Evolutionary conservation across 2,329 filamentous ascomycete genomes (phyloP).

Genomic region (Aspergillus unguis): DNA sequence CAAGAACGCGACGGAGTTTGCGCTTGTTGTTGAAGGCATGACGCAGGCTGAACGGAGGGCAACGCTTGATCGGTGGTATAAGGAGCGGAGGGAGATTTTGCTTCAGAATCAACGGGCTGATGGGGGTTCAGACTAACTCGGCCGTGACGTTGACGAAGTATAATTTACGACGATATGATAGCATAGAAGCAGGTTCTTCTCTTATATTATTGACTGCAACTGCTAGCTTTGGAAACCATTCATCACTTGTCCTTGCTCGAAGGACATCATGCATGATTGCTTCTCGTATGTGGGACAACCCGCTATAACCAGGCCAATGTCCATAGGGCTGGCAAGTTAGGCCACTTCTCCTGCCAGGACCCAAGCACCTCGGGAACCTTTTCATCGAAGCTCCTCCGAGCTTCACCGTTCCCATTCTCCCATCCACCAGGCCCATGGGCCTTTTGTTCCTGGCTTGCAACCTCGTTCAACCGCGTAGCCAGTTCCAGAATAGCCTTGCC

Average conservation of each 20-base stretch:
- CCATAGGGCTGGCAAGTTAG: slow-evolving; percentile 86
- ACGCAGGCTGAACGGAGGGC: slow-evolving; percentile 76
- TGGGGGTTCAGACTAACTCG: background rate
- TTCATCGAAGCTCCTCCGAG: slow-evolving; percentile 80
- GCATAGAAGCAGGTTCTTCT: background rate
- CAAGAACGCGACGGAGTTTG: slow-evolving; percentile 74
- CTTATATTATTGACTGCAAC: background rate
- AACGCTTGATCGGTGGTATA: slow-evolving; percentile 78
- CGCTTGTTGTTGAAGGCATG: slow-evolving; percentile 84
- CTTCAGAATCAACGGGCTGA: background rate
- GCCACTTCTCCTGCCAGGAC: slow-evolving; percentile 93
- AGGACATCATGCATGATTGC: too few species aligned
- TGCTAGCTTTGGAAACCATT: background rate
- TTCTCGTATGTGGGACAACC: background rate
- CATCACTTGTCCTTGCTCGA: background rate
- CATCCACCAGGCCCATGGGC: slow-evolving; percentile 62
- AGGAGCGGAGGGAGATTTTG: slow-evolving; percentile 55
- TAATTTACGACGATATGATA: background rate
- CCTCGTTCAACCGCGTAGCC: slow-evolving; percentile 77
- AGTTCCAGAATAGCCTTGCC: slow-evolving; percentile 90
- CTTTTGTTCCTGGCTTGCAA: slow-evolving; percentile 72
- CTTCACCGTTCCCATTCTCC: slow-evolving; percentile 64
- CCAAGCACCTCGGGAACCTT: slow-evolving; percentile 87
- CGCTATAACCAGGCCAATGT: slow-evolving; percentile 86
- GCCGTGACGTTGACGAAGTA: background rate